phyloP scores from a whole-genome alignment of 768 basidiomycete species.

The Mycena olivaceomarginata region DNA sequence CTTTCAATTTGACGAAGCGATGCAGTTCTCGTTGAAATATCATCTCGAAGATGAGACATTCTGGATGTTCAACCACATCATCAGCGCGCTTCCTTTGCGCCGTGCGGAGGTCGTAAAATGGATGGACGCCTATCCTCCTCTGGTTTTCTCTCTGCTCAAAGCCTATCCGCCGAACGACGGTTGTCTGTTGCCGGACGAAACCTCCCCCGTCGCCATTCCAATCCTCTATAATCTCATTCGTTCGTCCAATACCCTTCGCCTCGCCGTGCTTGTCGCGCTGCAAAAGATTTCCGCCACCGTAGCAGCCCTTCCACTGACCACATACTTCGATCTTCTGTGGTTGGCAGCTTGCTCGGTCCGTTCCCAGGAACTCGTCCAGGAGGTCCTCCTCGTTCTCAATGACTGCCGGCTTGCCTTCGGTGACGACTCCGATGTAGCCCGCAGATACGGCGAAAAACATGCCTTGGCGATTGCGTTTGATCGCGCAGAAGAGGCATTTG shows the following conservation, averaged over 20 bases:
- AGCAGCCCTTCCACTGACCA: constrained; percentile 57
- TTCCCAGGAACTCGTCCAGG: constrained; percentile 71
- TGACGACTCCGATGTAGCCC: constrained; percentile 46
- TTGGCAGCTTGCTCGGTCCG: constrained; percentile 71
- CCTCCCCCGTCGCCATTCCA: constrained; percentile 51
- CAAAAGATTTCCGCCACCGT: constrained; percentile 73
- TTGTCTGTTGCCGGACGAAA: constrained; percentile 52
- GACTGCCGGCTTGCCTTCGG: constrained; percentile 61
- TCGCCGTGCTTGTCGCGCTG: constrained; percentile 75
- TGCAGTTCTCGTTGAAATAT: constrained; percentile 66
- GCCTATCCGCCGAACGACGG: constrained; percentile 65
- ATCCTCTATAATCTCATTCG: constrained; percentile 71
- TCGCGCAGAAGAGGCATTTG: constrained; percentile 79
- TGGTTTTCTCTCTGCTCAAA: constrained; percentile 74
- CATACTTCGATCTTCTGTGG: constrained; percentile 74
- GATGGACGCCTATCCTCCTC: constrained; percentile 70
- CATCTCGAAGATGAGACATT: constrained; percentile 75
- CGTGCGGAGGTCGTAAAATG: constrained; percentile 56
- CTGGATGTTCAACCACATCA: constrained; percentile 66
- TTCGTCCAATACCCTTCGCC: constrained; percentile 71
- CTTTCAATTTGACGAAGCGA: constrained; percentile 57
- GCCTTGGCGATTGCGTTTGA: constrained; percentile 77
- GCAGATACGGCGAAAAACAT: constrained; percentile 72
- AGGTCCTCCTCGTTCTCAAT: constrained; percentile 76
- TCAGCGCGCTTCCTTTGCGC: constrained; percentile 55